Evolutionary conservation across 2,329 filamentous ascomycete species (phyloP).

Genomic region (Colletotrichum tamarilloi): DNA sequence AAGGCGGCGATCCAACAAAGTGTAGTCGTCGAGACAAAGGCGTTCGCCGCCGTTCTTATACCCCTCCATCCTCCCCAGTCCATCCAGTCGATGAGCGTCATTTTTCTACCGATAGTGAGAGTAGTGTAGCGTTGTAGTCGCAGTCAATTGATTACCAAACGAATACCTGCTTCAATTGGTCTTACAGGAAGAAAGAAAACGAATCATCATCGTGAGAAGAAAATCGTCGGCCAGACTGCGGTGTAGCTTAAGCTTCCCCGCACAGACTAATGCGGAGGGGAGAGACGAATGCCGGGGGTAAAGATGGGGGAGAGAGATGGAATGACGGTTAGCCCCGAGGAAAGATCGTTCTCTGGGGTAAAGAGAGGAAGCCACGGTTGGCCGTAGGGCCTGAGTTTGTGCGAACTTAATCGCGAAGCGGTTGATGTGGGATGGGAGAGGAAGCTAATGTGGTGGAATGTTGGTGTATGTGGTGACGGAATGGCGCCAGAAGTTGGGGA

Average conservation of each 20-base stretch:
- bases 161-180: background rate
- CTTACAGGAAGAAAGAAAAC: background rate
- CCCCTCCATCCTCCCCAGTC: background rate
- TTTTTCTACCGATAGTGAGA: background rate
- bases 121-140: background rate
- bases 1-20: conserved; percentile 27
- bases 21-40: background rate
- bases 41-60: background rate
- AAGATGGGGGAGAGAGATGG: background rate
- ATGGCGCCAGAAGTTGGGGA: conserved; percentile 13
- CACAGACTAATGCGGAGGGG: background rate
- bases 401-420: conserved; percentile 10
- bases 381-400: background rate
- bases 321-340: background rate
- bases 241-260: conserved; percentile 30
- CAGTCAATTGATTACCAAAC: background rate
- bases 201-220: background rate
- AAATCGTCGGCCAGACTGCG: conserved; percentile 2
- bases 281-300: background rate
- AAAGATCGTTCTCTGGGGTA: background rate
- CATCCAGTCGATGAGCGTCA: conserved; percentile 4
- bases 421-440: background rate
- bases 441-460: background rate
- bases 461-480: conserved; percentile 8
- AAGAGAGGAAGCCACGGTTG: background rate